Conservation (phyloP, 495 filamentous ascomycete species). For the Aspergillus haitiensis region DNA sequence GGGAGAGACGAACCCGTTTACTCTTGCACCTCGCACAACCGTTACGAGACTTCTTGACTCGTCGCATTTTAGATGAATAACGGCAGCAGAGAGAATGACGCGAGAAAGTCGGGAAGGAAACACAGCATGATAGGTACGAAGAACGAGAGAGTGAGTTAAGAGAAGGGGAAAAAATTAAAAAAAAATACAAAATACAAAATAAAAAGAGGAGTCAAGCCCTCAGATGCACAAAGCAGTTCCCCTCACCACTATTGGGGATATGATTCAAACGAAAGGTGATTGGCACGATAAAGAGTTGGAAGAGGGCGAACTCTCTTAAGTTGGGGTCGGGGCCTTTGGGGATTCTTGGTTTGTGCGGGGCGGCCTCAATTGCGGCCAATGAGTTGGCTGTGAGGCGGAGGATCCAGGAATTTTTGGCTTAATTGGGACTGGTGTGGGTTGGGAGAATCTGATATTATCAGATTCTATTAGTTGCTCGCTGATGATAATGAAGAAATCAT, state of each 20-base stretch:
- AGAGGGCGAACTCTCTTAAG: background rate
- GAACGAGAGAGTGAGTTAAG: conserved; percentile 3
- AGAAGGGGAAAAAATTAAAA: background rate
- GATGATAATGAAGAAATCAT: background rate
- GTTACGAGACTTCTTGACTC: conserved; percentile 50
- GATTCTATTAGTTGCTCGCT: background rate
- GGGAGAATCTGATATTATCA: conserved; percentile 2
- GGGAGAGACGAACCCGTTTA: conserved; percentile 43
- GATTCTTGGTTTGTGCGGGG: background rate
- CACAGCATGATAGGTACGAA: conserved; percentile 16
- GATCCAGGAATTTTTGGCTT: conserved; percentile 1
- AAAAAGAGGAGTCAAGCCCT: conserved; percentile 2
- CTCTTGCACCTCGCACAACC: conserved; percentile 52
- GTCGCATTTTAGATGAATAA: conserved; percentile 35
- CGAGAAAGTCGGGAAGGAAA: conserved; percentile 2
- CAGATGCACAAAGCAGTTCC: background rate
- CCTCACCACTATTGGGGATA: background rate
- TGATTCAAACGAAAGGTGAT: background rate
- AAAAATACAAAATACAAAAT: too few species aligned
- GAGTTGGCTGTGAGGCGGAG: background rate
- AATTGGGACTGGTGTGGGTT: background rate
- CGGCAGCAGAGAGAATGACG: background rate
- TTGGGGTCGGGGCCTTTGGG: background rate
- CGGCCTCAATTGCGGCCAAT: background rate
- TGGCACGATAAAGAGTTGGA: conserved; percentile 8